Percentiles rank a stretch among this genome's conserved stretches.
phyloP scores from a whole-genome alignment of 306 rosid species.

The Cicer cuneatum region DNA sequence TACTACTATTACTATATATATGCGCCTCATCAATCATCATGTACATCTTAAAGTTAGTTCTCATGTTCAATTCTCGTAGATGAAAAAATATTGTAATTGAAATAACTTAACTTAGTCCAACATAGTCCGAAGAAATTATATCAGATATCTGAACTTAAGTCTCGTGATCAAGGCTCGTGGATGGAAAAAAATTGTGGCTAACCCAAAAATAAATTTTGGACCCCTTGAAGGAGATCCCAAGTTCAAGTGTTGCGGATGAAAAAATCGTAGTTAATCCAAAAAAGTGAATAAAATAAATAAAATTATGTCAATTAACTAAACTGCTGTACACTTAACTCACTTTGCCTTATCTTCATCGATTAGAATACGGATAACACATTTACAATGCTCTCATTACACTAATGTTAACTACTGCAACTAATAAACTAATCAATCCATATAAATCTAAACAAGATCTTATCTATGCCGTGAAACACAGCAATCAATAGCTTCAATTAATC shows the following conservation, averaged over 20 bases:
- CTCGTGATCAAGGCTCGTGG: not conserved
- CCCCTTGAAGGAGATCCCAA: not conserved
- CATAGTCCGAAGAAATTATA: not conserved
- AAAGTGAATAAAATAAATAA: constrained; percentile 4
- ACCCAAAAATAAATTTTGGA: too few relatives aligned
- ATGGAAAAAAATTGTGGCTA: not conserved
- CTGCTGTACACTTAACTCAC: constrained; percentile 53
- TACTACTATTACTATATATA: not conserved
- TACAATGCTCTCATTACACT: constrained; percentile 45
- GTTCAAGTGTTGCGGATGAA: not conserved
- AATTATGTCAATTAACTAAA: constrained; percentile 36
- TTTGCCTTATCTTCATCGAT: constrained; percentile 38
- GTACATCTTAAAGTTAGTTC: not conserved
- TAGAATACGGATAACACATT: constrained; percentile 36
- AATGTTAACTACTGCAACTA: constrained; percentile 44
- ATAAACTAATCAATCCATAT: constrained; percentile 39
- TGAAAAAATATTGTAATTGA: too few relatives aligned
- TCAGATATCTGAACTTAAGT: not conserved
- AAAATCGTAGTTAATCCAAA: not conserved
- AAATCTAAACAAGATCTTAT: constrained; percentile 35
- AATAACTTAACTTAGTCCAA: not conserved
- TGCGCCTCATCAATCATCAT: constrained; percentile 1
- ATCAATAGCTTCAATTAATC: not conserved
- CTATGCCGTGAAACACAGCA: constrained; percentile 19
- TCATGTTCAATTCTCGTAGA: too few relatives aligned